phyloP scores from a whole-genome alignment of 1,284 basidiomycete species.

The Sparassis latifolia region DNA sequence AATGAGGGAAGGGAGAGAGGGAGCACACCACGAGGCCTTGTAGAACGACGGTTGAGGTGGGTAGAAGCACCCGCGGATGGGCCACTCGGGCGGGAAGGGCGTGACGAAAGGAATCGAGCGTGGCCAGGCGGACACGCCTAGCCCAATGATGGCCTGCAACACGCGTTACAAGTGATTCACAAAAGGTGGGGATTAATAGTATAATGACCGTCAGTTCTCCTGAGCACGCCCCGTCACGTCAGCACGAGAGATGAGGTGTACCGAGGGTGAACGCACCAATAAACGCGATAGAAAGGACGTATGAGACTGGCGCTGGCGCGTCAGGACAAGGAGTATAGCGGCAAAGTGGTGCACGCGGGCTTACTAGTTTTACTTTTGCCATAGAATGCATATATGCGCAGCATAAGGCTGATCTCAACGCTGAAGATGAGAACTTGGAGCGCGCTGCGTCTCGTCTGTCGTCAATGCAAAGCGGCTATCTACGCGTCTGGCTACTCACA shows the following conservation, averaged over 20 bases:
- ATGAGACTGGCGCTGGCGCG: not conserved
- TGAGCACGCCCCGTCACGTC: no score
- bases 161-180: not conserved
- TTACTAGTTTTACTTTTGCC: not conserved
- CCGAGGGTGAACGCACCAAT: not conserved
- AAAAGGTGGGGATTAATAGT: not conserved
- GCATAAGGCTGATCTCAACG: constrained; percentile 5
- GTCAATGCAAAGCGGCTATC: not conserved
- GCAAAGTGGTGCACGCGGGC: no score
- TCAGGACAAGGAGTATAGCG: no score
- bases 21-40: constrained; percentile 3
- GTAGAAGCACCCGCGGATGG: not conserved
- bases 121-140: not conserved
- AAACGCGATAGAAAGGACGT: not conserved
- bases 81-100: not conserved
- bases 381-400: constrained; percentile 4
- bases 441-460: not conserved
- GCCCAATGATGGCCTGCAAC: not conserved
- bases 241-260: no score
- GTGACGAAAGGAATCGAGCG: not conserved
- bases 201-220: no score
- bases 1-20: no score
- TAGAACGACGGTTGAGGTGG: not conserved
- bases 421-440: not conserved
- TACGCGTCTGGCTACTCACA: not conserved